These are phyloP conservation scores for Fusarium oligoseptatum DNA, from an alignment of 2,329 filamentous ascomycete genomes.

Conservation along the genomic window DNA sequence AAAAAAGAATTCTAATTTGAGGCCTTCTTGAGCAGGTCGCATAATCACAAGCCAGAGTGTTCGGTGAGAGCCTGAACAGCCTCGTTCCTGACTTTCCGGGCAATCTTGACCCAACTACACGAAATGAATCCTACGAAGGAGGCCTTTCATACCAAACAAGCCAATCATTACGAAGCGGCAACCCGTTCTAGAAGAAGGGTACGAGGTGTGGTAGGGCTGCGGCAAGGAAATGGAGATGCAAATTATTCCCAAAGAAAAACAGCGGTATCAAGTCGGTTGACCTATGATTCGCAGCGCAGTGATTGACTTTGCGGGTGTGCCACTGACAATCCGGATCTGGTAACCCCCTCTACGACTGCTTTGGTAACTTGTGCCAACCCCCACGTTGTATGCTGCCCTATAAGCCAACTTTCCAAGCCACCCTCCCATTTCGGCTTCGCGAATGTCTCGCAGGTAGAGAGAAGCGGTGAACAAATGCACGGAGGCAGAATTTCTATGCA, in stretches of 20 bases:
- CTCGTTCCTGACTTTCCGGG: background rate
- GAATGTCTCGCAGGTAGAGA: background rate
- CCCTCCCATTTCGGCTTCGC: background rate
- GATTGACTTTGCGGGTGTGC: background rate
- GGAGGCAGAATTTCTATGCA: background rate
- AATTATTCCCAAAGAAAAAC: background rate
- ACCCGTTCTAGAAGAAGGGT: background rate
- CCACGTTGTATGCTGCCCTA: background rate
- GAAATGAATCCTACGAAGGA: background rate
- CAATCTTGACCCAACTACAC: background rate
- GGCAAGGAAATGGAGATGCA: background rate
- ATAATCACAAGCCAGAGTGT: background rate
- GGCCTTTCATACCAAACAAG: background rate
- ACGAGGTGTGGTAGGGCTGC: background rate
- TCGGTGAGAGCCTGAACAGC: background rate
- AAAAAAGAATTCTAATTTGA: background rate
- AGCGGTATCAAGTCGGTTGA: background rate
- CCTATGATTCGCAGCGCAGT: background rate
- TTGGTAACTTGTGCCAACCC: background rate
- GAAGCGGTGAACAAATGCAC: background rate
- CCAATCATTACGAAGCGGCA: background rate
- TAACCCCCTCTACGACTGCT: background rate
- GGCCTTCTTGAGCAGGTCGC: background rate
- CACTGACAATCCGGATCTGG: background rate
- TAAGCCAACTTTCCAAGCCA: background rate